A percentile compares a stretch with the other conserved stretches of the same genome.
Evolutionary conservation across 2,329 filamentous ascomycete species (phyloP).

Genomic region (Aspergillus sp.): DNA sequence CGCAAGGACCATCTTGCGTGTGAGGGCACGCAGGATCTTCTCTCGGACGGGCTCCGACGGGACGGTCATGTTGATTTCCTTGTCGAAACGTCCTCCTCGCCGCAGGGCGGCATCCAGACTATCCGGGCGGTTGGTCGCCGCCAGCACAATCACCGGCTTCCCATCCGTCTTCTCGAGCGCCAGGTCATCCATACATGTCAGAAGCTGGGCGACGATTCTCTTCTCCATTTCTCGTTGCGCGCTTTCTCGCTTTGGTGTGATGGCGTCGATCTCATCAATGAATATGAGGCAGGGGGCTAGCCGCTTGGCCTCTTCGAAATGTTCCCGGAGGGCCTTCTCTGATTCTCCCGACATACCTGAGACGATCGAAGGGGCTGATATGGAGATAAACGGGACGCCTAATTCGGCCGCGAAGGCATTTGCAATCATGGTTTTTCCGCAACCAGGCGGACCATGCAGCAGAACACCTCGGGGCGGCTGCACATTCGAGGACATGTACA

Average conservation of each 20-base stretch:
- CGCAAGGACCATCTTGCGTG: constrained; percentile 62
- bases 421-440: constrained; percentile 82
- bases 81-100: constrained; percentile 73
- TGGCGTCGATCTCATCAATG: constrained; percentile 88
- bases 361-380: constrained; percentile 78
- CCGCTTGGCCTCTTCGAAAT: constrained; percentile 83
- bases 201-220: constrained; percentile 77
- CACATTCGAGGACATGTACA: constrained; percentile 64
- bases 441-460: constrained; percentile 79
- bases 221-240: constrained; percentile 87
- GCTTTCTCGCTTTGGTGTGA: constrained; percentile 81
- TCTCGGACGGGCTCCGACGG: constrained; percentile 76
- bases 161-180: constrained; percentile 68
- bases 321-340: constrained; percentile 79
- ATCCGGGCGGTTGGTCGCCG: constrained; percentile 85
- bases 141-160: constrained; percentile 83
- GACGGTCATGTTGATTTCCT: constrained; percentile 82
- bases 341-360: constrained; percentile 88
- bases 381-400: constrained; percentile 74
- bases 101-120: constrained; percentile 77
- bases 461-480: constrained; percentile 73
- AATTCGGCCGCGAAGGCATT: constrained; percentile 75
- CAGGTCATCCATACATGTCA: constrained; percentile 83
- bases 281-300: constrained; percentile 88
- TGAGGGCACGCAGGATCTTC: constrained; percentile 73